phyloP scores from a whole-genome alignment of 2,329 filamentous ascomycete genomes.

The Clonostachys byssicola region DNA sequence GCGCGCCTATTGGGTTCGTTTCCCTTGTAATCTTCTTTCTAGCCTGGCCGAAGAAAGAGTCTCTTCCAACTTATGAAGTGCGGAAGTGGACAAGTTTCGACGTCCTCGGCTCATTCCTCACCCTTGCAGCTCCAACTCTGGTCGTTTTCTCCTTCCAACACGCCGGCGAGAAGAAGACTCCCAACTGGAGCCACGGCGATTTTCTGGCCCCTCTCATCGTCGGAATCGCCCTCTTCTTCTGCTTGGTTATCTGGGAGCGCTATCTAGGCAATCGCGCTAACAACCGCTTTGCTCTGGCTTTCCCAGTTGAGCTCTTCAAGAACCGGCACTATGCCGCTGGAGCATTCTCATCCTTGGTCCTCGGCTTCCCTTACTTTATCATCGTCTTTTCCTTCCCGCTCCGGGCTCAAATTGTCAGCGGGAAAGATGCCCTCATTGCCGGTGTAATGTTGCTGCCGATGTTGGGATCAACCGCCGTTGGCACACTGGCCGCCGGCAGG shows the following conservation, averaged over 20 bases:
- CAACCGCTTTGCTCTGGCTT: slow-evolving; percentile 26
- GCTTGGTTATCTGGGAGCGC: slow-evolving; percentile 20
- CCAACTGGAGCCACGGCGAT: slow-evolving; percentile 35
- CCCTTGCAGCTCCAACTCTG: slow-evolving; percentile 48
- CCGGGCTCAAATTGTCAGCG: slow-evolving; percentile 44
- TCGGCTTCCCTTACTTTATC: slow-evolving; percentile 46
- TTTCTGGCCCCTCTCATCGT: slow-evolving; percentile 22
- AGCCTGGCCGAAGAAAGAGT: slow-evolving; percentile 41
- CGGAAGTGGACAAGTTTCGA: slow-evolving; percentile 47
- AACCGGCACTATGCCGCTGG: slow-evolving; percentile 39
- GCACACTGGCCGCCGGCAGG: slow-evolving; percentile 34
- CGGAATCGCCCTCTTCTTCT: slow-evolving; percentile 18
- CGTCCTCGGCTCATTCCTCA: slow-evolving; percentile 45
- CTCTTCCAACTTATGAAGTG: slow-evolving; percentile 28
- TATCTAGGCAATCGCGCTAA: slow-evolving; percentile 13
- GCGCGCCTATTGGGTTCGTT: slow-evolving; percentile 35
- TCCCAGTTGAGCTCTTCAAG: slow-evolving; percentile 42
- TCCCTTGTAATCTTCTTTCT: slow-evolving; percentile 42
- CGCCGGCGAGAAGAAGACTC: slow-evolving; percentile 24
- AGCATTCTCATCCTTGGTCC: slow-evolving; percentile 37
- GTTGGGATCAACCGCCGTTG: slow-evolving; percentile 41
- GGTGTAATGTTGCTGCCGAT: slow-evolving; percentile 50
- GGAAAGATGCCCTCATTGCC: slow-evolving; percentile 35
- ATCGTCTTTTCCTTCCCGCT: slow-evolving; percentile 44
- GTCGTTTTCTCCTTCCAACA: slow-evolving; percentile 56